Base-by-base conservation (phyloP, 768 basidiomycete species). In the Amanita molliuscula region DNA sequence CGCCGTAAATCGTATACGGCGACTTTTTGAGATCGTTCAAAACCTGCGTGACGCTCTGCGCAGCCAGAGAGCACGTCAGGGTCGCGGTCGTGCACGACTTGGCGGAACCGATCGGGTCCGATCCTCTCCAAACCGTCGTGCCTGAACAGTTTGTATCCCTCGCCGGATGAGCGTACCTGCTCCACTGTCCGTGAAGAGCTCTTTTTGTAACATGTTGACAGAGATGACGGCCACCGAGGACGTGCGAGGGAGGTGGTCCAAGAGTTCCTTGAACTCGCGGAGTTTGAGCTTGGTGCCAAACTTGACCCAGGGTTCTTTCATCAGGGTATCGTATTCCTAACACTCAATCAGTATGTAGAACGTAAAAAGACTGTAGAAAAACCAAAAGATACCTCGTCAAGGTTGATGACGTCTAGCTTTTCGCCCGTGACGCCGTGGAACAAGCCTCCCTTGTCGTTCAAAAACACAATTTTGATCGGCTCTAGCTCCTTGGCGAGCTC, bases 291-390 rank as follows among this genome's bases (percentile, higher is more conserved):
- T 99, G 55, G 95, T 98, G 53, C 95, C 96, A 63, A 82, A 97
- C 65, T 96, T 96, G 66, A 99, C 95, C 96, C 96, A 99, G 5
- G 93, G 79, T 68, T 98, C 88, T 61, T 93, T 94, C 93, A 98
- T 89, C 52, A 99, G 82, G 20, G 78, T 78, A 57, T 95, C 89
- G 67, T 95, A 98, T 71, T 99, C 96, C 87, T 92, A 60, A 16
- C 23, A 13, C 43, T 10, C 35, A n/a, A 51, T 36, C 6, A 36
- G 33, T 2, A 28, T 25, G 29, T 33, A n/a, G 15, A 18, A 13
- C 10, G 29, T 8, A 11, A 37, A 13, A 43, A 37, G 18, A 43
- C 38, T 18, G 16, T 16, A 41, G 20, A 23, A 40, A 16, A 52
- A 44, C 36, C 23, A 59, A 15, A 26, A 23, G 69, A 47, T 56